Conservation (phyloP, 2,329 filamentous ascomycete species). For the Ilyonectria destructans region DNA sequence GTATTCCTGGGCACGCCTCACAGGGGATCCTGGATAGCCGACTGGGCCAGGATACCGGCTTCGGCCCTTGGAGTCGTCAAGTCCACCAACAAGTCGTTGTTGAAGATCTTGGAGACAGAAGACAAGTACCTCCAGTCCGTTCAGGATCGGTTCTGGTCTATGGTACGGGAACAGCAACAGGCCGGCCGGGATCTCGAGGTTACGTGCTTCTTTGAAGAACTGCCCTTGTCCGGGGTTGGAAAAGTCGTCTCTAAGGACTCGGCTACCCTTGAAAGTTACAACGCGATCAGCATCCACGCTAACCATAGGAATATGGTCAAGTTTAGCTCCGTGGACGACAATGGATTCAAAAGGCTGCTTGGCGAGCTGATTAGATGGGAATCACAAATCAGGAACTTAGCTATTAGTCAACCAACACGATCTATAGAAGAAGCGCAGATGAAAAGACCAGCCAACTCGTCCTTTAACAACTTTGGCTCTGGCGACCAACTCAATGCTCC, state of each 20-base stretch:
- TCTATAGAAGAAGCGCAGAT: no score
- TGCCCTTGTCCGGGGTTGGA: constrained; percentile 46
- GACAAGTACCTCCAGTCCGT: constrained; percentile 47
- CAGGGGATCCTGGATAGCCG: constrained; percentile 53
- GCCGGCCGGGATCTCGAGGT: constrained; percentile 43
- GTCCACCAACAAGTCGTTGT: constrained; percentile 51
- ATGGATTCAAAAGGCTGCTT: constrained; percentile 50
- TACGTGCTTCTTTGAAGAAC: constrained; percentile 56
- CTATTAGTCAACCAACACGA: no score
- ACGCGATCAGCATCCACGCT: constrained; percentile 48
- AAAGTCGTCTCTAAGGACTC: constrained; percentile 51
- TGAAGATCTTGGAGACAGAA: constrained; percentile 47
- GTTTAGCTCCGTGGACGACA: constrained; percentile 50
- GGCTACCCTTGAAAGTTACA: constrained; percentile 51
- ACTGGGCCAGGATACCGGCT: constrained; percentile 53
- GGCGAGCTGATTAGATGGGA: constrained; percentile 37
- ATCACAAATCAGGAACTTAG: background rate
- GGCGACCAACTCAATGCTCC: no score
- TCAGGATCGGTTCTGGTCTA: constrained; percentile 47
- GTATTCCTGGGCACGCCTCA: constrained; percentile 60
- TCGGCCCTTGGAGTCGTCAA: constrained; percentile 51
- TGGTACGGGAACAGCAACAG: constrained; percentile 40
- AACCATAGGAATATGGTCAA: constrained; percentile 55
- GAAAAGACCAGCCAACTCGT: no score
- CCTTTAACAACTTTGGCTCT: no score